Conservation (phyloP, 345 rosid species). For the Citropsis articulata region DNA sequence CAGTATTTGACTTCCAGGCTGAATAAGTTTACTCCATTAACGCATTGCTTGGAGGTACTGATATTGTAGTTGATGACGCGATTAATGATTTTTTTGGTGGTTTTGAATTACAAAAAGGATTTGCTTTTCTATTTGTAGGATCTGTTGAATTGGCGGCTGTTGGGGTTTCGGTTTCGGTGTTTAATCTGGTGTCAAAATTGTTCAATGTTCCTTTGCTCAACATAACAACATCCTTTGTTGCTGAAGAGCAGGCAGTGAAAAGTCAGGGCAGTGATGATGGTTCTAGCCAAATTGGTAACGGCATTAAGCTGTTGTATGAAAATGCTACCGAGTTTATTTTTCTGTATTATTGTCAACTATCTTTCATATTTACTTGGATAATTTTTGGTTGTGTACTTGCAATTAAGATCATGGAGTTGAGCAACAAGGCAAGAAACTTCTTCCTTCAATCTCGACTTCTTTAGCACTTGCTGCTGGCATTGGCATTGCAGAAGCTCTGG, state of each 20-base stretch:
- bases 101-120: not conserved
- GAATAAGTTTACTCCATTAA: not conserved
- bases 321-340: not conserved
- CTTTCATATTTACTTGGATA: not conserved
- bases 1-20: not conserved
- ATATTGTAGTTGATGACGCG: not conserved
- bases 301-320: constrained; percentile 4
- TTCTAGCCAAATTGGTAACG: constrained; percentile 19
- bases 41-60: not conserved
- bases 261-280: constrained; percentile 24
- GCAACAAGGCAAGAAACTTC: constrained; percentile 44
- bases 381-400: constrained; percentile 3
- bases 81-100: not conserved
- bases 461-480: constrained; percentile 74
- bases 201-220: constrained; percentile 89
- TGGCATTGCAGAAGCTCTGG: constrained; percentile 82
- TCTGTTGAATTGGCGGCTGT: constrained; percentile 88
- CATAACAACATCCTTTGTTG: constrained; percentile 87
- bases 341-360: not conserved
- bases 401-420: constrained; percentile 28
- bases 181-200: constrained; percentile 83
- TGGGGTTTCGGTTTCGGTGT: constrained; percentile 79
- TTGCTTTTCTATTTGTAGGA: constrained; percentile 38
- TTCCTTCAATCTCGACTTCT: constrained; percentile 81
- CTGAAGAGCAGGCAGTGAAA: constrained; percentile 69